Conservation (phyloP, 768 basidiomycete species). For the Tulasnella sp. region DNA sequence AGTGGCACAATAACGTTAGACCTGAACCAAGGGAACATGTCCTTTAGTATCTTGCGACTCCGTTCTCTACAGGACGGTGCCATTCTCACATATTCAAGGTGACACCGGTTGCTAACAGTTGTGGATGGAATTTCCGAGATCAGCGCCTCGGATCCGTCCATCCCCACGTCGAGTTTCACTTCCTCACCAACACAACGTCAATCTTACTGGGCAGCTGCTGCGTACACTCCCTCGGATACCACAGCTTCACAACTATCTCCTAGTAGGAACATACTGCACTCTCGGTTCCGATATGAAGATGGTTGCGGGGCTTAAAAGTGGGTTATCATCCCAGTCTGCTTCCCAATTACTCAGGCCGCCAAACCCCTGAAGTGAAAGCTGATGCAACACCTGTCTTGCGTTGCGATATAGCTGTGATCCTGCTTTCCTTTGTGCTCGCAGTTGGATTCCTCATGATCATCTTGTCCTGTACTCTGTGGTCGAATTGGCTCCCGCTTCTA, state of each 20-base stretch:
- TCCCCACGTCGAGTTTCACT: conserved; percentile 7
- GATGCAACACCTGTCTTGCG: not conserved
- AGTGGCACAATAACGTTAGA: conserved; percentile 74
- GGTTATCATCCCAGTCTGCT: too few species aligned
- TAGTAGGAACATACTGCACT: not conserved
- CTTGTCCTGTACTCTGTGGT: conserved; percentile 89
- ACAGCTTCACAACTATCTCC: not conserved
- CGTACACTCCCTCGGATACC: not conserved
- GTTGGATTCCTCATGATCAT: conserved; percentile 97
- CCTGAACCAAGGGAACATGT: conserved; percentile 41
- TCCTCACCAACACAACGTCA: not conserved
- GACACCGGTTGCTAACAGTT: not conserved
- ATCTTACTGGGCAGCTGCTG: not conserved
- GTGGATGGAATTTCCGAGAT: conserved; percentile 4
- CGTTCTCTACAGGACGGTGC: too few species aligned
- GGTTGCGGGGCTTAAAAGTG: conserved; percentile 12
- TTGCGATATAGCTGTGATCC: conserved; percentile 64
- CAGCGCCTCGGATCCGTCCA: not conserved
- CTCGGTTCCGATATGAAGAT: not conserved
- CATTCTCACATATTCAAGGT: conserved; percentile 5
- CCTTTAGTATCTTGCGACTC: not conserved
- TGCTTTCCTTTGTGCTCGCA: conserved; percentile 94
- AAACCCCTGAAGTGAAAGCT: not conserved
- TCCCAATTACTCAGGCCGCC: too few species aligned
- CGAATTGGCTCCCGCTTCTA: conserved; percentile 93